Percentiles rank a stretch among this genome's conserved stretches.
Evolutionary conservation across 441 rosid species (phyloP).

Genomic region (Metrosideros polymorpha): DNA sequence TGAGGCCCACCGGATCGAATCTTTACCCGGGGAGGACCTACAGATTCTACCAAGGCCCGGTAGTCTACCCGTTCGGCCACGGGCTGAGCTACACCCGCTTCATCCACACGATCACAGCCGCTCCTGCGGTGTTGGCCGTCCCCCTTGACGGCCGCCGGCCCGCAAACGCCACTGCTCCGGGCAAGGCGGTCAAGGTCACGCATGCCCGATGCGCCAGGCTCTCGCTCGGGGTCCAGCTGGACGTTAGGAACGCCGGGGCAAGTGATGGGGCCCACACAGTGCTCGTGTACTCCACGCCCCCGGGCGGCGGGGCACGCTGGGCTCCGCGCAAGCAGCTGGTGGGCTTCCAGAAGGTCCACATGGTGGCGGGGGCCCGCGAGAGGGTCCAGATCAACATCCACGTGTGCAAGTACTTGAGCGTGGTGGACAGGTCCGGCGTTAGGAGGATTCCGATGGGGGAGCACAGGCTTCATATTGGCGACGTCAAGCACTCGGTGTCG

Average conservation of each 20-base stretch:
- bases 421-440: slow-evolving; percentile 67
- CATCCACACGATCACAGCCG: slow-evolving; percentile 38
- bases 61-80: slow-evolving; percentile 81
- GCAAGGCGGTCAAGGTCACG: slow-evolving; percentile 57
- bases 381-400: slow-evolving; percentile 57
- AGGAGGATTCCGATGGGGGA: slow-evolving; percentile 84
- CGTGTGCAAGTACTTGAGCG: slow-evolving; percentile 76
- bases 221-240: slow-evolving; percentile 49
- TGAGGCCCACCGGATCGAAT: slow-evolving; percentile 46
- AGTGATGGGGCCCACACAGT: slow-evolving; percentile 62
- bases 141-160: slow-evolving; percentile 39
- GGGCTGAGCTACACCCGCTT: slow-evolving; percentile 78
- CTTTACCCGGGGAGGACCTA: slow-evolving; percentile 83
- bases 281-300: slow-evolving; percentile 61
- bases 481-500: slow-evolving; percentile 39
- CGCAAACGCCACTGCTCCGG: slow-evolving; percentile 27
- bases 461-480: slow-evolving; percentile 65
- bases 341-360: slow-evolving; percentile 55
- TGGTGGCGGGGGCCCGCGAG: slow-evolving; percentile 35
- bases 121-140: slow-evolving; percentile 42
- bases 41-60: slow-evolving; percentile 69
- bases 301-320: slow-evolving; percentile 40
- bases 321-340: slow-evolving; percentile 73
- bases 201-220: slow-evolving; percentile 54
- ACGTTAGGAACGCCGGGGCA: slow-evolving; percentile 55